These are phyloP conservation scores for Arbutus unedo DNA, from an alignment of 148 eudicot genomes.

Conservation along the genomic window DNA sequence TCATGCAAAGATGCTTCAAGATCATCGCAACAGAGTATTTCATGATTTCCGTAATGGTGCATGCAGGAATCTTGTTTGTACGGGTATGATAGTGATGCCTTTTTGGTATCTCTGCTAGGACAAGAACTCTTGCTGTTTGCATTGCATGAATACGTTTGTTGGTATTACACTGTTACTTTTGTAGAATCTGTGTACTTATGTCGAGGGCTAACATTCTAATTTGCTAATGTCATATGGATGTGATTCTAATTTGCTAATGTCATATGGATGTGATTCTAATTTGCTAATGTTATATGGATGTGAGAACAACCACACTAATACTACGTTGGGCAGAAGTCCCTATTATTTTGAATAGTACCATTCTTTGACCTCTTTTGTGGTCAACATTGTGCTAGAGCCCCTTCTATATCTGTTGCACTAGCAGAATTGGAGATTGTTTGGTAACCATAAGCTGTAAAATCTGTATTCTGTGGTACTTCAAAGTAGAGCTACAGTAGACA, in stretches of 20 bases:
- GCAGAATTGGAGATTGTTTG: not conserved
- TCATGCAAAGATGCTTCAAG: slow-evolving; percentile 96
- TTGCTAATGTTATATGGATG: not conserved
- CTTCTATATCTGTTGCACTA: not conserved
- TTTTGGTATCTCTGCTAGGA: not conserved
- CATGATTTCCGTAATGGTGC: slow-evolving; percentile 96
- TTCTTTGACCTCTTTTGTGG: not conserved
- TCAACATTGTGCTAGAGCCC: not conserved
- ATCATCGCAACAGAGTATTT: slow-evolving; percentile 89
- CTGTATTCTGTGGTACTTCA: not conserved
- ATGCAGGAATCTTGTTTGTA: slow-evolving; percentile 93
- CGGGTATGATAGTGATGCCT: slow-evolving; percentile 45
- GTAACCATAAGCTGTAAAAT: not conserved
- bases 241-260: not conserved
- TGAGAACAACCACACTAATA: not conserved
- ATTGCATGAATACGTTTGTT: not conserved
- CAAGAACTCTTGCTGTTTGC: not conserved
- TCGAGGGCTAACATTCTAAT: not conserved
- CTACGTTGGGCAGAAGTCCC: not conserved
- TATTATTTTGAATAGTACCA: not conserved
- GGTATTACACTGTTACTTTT: not conserved
- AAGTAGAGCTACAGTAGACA: not conserved
- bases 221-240: not conserved
- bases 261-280: not conserved
- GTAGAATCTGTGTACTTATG: not conserved